phyloP scores from a whole-genome alignment of 1,284 basidiomycete genomes.

The Coniophora puteana region DNA sequence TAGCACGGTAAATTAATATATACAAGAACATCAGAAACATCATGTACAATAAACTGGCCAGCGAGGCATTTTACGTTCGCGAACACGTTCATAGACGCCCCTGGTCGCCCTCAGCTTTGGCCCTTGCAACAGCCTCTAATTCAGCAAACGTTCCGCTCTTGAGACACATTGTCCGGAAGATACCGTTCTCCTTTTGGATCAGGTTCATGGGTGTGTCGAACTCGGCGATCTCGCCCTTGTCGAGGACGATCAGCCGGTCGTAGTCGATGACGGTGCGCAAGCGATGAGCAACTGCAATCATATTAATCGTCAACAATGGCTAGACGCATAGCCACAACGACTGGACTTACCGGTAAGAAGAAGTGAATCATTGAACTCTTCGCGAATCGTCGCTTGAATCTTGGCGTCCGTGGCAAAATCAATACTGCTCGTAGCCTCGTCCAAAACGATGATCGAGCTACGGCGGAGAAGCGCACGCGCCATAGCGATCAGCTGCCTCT shows the following conservation, averaged over 20 bases:
- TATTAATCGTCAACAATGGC: slow-evolving; percentile 3
- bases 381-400: slow-evolving; percentile 65
- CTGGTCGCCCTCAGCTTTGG: slow-evolving; percentile 36
- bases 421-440: slow-evolving; percentile 66
- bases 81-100: too few species aligned
- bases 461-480: slow-evolving; percentile 61
- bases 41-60: too few species aligned
- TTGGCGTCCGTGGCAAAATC: slow-evolving; percentile 58
- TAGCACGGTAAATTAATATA: too few species aligned
- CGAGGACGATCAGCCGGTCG: slow-evolving; percentile 66
- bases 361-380: slow-evolving; percentile 53
- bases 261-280: slow-evolving; percentile 58
- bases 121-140: slow-evolving; percentile 57
- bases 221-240: slow-evolving; percentile 69
- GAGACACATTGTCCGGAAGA: slow-evolving; percentile 79
- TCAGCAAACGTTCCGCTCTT: slow-evolving; percentile 78
- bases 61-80: too few species aligned
- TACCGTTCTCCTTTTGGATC: slow-evolving; percentile 67
- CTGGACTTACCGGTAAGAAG: slow-evolving; percentile 39
- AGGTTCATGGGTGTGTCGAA: slow-evolving; percentile 81
- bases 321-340: not conserved
- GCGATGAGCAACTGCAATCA: slow-evolving; percentile 43
- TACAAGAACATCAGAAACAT: too few species aligned
- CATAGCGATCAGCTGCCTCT: slow-evolving; percentile 68
- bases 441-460: slow-evolving; percentile 65